A percentile compares a stretch with the other conserved stretches of the same genome.
Evolutionary conservation across 2,329 filamentous ascomycete genomes (phyloP).

Genomic region (Venturia aucupariae): DNA sequence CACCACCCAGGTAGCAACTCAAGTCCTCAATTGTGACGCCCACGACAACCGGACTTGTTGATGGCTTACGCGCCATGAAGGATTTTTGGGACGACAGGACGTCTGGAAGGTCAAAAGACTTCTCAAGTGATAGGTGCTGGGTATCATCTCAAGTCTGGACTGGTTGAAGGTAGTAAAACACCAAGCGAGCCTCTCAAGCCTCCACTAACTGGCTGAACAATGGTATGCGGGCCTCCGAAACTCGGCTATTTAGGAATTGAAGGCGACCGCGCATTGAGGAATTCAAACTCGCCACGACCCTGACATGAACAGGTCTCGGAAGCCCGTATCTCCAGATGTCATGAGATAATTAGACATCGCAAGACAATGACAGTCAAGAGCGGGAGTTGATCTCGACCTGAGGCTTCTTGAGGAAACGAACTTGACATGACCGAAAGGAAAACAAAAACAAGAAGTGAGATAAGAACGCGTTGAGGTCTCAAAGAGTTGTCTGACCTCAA

Average conservation of each 20-base stretch:
- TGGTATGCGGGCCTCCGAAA: neutral
- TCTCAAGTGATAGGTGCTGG: neutral
- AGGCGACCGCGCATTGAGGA: neutral
- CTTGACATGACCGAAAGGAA: neutral
- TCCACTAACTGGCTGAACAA: neutral
- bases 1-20: neutral
- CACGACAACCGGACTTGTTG: neutral
- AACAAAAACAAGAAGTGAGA: neutral
- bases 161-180: neutral
- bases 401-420: neutral
- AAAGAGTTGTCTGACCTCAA: neutral
- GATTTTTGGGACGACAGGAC: neutral
- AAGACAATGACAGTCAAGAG: neutral
- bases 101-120: neutral
- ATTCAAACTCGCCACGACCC: neutral
- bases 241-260: neutral
- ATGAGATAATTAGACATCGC: too few species aligned
- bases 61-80: neutral
- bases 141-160: neutral
- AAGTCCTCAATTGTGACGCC: neutral
- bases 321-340: neutral
- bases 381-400: neutral
- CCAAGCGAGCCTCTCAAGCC: neutral
- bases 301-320: too few species aligned
- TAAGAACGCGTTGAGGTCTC: neutral